Conservation (phyloP, 768 basidiomycete genomes). For the Termitomyces sp. region DNA sequence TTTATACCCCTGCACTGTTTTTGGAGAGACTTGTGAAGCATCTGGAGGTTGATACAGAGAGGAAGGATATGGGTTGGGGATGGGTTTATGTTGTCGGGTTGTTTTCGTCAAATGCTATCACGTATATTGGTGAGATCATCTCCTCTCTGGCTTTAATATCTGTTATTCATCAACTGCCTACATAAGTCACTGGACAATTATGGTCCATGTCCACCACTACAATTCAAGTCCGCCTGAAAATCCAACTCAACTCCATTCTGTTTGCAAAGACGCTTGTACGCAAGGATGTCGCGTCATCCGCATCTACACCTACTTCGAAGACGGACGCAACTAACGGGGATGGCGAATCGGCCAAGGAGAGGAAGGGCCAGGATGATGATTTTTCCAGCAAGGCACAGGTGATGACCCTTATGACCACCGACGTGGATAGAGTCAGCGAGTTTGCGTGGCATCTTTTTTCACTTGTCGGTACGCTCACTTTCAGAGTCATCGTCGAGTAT, state of each 20-base stretch:
- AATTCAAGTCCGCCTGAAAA: constrained; percentile 66
- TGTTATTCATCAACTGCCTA: neutral
- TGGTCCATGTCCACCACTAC: constrained; percentile 70
- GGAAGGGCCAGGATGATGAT: constrained; percentile 51
- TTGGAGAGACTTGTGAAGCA: constrained; percentile 59
- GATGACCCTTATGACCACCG: constrained; percentile 96
- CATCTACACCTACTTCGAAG: constrained; percentile 29
- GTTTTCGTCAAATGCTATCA: constrained; percentile 31
- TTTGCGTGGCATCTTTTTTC: constrained; percentile 79
- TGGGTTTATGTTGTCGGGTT: constrained; percentile 57
- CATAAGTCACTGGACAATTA: constrained; percentile 61
- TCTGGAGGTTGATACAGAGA: constrained; percentile 59
- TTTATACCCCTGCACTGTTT: constrained; percentile 64
- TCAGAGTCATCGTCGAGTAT: neutral
- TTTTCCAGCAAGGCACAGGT: constrained; percentile 75
- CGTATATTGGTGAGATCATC: constrained; percentile 30
- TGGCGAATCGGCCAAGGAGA: constrained; percentile 11
- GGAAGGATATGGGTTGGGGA: constrained; percentile 65
- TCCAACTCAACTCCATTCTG: constrained; percentile 81
- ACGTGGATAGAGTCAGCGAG: constrained; percentile 87
- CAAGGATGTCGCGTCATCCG: constrained; percentile 78
- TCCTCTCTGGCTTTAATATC: neutral
- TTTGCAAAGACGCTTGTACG: constrained; percentile 85
- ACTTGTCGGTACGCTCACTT: constrained; percentile 51
- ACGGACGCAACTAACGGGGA: constrained; percentile 11